phyloP scores from a whole-genome alignment of 805 yeast species.

The Yarrowia deformans region DNA sequence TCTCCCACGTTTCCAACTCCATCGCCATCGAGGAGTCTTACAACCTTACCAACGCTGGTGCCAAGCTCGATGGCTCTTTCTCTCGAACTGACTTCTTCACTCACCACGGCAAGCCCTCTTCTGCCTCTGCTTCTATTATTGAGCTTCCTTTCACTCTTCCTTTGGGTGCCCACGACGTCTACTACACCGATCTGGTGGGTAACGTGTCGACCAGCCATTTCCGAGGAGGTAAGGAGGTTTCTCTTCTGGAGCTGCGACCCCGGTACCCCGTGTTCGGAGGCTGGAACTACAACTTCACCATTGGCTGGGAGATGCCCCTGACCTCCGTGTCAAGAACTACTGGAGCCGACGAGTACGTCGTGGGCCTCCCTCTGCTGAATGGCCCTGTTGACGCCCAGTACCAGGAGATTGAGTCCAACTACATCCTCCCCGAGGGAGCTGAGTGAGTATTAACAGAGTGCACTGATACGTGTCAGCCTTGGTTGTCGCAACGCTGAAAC shows the following conservation, averaged over 20 bases:
- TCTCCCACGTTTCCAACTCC: slow-evolving; percentile 81
- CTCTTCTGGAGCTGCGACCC: slow-evolving; percentile 70
- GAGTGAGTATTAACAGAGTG: slow-evolving; percentile 15
- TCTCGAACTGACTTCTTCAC: slow-evolving; percentile 78
- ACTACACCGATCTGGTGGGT: slow-evolving; percentile 89
- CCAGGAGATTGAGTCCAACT: slow-evolving; percentile 62
- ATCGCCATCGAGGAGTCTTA: slow-evolving; percentile 84
- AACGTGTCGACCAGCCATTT: slow-evolving; percentile 80
- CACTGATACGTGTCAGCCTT: too few relatives aligned
- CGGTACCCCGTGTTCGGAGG: slow-evolving; percentile 96
- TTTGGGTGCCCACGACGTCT: slow-evolving; percentile 65
- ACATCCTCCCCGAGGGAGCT: slow-evolving; percentile 91
- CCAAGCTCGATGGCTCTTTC: slow-evolving; percentile 64
- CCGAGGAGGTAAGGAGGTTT: slow-evolving; percentile 43
- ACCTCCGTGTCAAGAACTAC: slow-evolving; percentile 59
- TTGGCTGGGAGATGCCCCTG: slow-evolving; percentile 85
- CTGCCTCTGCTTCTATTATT: slow-evolving; percentile 57
- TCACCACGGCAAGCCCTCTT: slow-evolving; percentile 46
- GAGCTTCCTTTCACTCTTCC: slow-evolving; percentile 66
- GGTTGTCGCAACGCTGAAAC: too few relatives aligned
- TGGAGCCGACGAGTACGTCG: slow-evolving; percentile 59
- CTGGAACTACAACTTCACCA: slow-evolving; percentile 93
- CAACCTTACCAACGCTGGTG: slow-evolving; percentile 79
- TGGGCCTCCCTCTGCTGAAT: slow-evolving; percentile 73
- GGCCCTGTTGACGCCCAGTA: slow-evolving; percentile 77